Base-by-base conservation (phyloP, 2,329 filamentous ascomycete species). In the Pyricularia sp. region DNA sequence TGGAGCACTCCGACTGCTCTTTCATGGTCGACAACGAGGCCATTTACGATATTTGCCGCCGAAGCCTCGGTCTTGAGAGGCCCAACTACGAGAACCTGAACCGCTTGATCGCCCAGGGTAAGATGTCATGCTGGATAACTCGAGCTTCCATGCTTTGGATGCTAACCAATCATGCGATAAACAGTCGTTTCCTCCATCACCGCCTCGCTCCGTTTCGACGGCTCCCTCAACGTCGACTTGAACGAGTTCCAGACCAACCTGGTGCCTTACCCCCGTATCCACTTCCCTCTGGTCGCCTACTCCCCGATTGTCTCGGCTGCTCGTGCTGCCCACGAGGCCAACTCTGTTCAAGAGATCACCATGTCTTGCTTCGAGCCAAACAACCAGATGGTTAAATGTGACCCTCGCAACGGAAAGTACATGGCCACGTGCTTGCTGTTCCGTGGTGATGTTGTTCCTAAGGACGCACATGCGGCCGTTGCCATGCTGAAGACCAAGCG, bases 321-420 rank as follows among this genome's bases (percentile, higher is more conserved):
- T 82, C 92, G 92, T 86, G 92, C 90, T 79, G 87, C 89, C 65
- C 92, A 95, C 77, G 92, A 95, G 84, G 92, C 90, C 83, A 94
- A 94, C 88, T 93, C 92, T 84, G 90, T 93, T 69, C 86, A 88
- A 71, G 92, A 95, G 65, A 72, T 74, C 68, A 74, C 66, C 50
- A 30, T 33, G 68, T 6, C 69, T 90, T 88, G 89, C 81, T 91
- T 91, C 76, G 89, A 92, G 82, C 89, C 89, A 73, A 90, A 90
- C 85, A 91, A 91, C 84, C 89, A 91, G 81, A 91, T 92, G 89
- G 89, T 91, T 70, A 88, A 90, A 72, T 92, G 89, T 78, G 88
- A 91, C 74, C 89, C 89, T 71, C 87, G 87, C 78, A 90, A 91
- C 75, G 89, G 89, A 78, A 91, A 91, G 82, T 91, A 91, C 84